Base-by-base conservation (phyloP, 805 yeast genomes). In the Candida gorgasii region DNA sequence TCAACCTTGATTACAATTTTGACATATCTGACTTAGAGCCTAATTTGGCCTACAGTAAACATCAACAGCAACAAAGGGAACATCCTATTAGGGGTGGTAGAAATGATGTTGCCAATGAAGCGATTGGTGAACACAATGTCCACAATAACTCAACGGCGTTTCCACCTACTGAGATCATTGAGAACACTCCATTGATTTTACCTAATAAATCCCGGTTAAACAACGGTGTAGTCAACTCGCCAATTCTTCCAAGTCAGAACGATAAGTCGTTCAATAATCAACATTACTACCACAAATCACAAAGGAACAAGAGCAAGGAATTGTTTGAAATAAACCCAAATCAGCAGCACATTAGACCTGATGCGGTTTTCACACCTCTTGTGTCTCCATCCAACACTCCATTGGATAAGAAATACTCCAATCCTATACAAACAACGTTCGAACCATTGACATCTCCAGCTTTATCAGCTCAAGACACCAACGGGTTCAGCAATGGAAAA, bases 361-460 rank as follows among this genome's bases (percentile, higher is more conserved):
- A 79, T 46, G 78, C 78, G 38, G 78, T 78, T 4, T 86, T 83
- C 61, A 86, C 93, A 1, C 93, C 95, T 0, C 68, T 86, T 46
- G 78, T 83, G 1, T 83, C 90, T 2, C 95, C 95, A 0, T 82
- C 86, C 8, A 84, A 80, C 12, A 79, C 89, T 2, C 89, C 89
- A 1, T 52, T 74, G 53, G 88, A 75, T 15, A 50, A 52, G 36
- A 51, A 40, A 41, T 33, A 53, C 41, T 18, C 60, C 55, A 7
- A 38, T 16, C 62, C 67, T 22, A 49, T 62, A 14, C 55, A 57
- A 37, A 50, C 63, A 1, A 48, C 62, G n/a, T 68, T 69, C 47
- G 73, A 67, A 53, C 76, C 89, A 0, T 66, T 84, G 52, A 79
- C 89, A 3, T 81, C 87, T 0, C 89, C 89, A 0, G 87, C 87